Percentiles rank a stretch among this genome's conserved stretches.
Conservation (phyloP, 2,329 filamentous ascomycete genomes). For the Aureobasidium melanogenum region DNA sequence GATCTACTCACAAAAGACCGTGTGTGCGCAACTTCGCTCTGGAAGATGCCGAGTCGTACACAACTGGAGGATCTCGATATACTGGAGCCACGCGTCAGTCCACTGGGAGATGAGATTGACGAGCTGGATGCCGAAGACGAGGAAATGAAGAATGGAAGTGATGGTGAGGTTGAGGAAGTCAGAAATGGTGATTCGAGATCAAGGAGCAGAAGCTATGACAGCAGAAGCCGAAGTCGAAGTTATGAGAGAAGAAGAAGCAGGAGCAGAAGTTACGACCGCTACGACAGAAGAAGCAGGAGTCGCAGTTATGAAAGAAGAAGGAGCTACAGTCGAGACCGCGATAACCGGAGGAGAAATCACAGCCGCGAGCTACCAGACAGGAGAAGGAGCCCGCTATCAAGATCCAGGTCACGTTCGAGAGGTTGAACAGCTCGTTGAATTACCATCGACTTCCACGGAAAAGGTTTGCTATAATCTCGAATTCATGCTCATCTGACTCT, state of each 20-base stretch:
- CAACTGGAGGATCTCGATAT: slow-evolving; percentile 82
- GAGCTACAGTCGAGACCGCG: background rate
- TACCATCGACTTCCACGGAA: background rate
- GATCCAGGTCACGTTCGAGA: background rate
- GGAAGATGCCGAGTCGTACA: slow-evolving; percentile 78
- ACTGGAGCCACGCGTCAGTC: slow-evolving; percentile 75
- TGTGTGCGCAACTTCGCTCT: slow-evolving; percentile 83
- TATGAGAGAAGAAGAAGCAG: slow-evolving; percentile 2
- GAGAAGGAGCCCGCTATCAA: background rate
- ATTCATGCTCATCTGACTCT: background rate
- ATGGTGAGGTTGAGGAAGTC: slow-evolving; percentile 18
- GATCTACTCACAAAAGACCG: slow-evolving; percentile 81
- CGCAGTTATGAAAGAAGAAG: background rate
- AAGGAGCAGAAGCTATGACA: background rate
- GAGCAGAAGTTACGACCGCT: background rate
- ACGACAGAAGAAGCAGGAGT: slow-evolving; percentile 1
- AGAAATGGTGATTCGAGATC: slow-evolving; percentile 14
- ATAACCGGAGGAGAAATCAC: background rate
- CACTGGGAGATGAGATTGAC: slow-evolving; percentile 67
- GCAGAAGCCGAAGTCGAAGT: background rate
- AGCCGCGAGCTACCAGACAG: background rate
- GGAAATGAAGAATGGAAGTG: slow-evolving; percentile 20
- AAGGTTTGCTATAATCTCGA: background rate
- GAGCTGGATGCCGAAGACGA: slow-evolving; percentile 53
- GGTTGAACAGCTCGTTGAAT: background rate